Evolutionary conservation across 495 filamentous ascomycete species (phyloP), one percentile per base, ranked within the genome.

Genomic region (Pyrenula massariospora): DNA sequence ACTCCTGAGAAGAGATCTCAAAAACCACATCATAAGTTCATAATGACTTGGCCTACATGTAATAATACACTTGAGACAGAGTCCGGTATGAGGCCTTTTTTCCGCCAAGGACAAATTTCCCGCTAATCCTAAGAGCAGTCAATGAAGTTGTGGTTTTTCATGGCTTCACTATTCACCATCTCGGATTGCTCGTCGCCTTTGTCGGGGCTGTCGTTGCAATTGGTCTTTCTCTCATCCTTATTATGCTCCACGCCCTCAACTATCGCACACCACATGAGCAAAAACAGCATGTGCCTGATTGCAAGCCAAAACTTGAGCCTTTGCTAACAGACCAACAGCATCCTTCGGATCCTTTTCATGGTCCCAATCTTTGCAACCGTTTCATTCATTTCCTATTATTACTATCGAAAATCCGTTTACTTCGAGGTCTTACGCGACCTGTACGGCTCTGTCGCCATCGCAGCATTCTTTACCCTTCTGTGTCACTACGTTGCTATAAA

Each of bases 341-440:
- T 95, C 59, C 91, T 96, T 57, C 88, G 91, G 49, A 93, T 96
- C 57, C 78, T 96, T 2, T 85, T 89, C 63, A 94, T 96, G 89
- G 79, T 95, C 25, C 91, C 91, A 23, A 75, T 95, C 54, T 96
- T 94, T 66, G 79, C 87, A 24, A 71, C 83, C 52, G 86, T 91
- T 53, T 83, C 87, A 48, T 91, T 87, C 73, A 79, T 95, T 56
- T 82, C 80, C 55, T 84, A 90, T 59, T 77, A 76, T 58, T 90
- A 82, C 70, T 93, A 94, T 54, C 80, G 80, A 68, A 81, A 92
- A 59, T 81, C 85, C 12, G 81, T 95, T 42, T 95, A 95, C 67
- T 95, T 85, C 66, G 75, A 86, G 60, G 84, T 95, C 25, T 63
- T 91, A 53, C 82, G 86, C 58, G 84, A 95, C 63, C 93, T 88